phyloP scores from a whole-genome alignment of 2,329 filamentous ascomycete species.

The Sclerotinia sclerotiorum region DNA sequence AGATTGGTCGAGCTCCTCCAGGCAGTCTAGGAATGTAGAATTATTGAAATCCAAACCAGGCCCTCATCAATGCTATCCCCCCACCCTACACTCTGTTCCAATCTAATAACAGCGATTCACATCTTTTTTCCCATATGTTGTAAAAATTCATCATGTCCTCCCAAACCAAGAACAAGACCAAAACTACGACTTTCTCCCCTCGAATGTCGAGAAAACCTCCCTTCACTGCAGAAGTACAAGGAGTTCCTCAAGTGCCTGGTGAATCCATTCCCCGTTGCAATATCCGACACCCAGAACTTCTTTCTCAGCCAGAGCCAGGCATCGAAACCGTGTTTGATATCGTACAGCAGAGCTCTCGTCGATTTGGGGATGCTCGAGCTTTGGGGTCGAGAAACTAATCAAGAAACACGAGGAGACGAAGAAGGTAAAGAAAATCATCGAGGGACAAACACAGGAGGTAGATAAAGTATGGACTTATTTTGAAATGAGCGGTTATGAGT shows the following conservation, averaged over 20 bases:
- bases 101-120: background rate
- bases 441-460: conserved; percentile 74
- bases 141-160: conserved; percentile 13
- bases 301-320: conserved; percentile 9
- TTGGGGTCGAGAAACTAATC: conserved; percentile 70
- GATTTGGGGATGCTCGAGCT: conserved; percentile 64
- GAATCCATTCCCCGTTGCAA: conserved; percentile 66
- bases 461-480: conserved; percentile 90
- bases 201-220: conserved; percentile 47
- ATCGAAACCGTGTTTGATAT: conserved; percentile 76
- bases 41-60: background rate
- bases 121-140: background rate
- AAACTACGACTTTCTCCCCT: conserved; percentile 21
- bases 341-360: conserved; percentile 63
- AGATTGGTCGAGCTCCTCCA: background rate
- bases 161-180: background rate
- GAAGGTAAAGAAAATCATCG: conserved; percentile 85
- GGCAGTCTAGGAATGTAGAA: conserved; percentile 5
- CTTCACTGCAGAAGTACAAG: conserved; percentile 59
- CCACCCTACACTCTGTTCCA: background rate
- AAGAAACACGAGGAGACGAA: conserved; percentile 79
- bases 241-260: conserved; percentile 55
- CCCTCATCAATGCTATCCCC: background rate
- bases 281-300: conserved; percentile 50
- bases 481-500: conserved; percentile 77